These are phyloP conservation scores for Raffaelea albimanens DNA, from an alignment of 2,329 filamentous ascomycete species.

Conservation along the genomic window DNA sequence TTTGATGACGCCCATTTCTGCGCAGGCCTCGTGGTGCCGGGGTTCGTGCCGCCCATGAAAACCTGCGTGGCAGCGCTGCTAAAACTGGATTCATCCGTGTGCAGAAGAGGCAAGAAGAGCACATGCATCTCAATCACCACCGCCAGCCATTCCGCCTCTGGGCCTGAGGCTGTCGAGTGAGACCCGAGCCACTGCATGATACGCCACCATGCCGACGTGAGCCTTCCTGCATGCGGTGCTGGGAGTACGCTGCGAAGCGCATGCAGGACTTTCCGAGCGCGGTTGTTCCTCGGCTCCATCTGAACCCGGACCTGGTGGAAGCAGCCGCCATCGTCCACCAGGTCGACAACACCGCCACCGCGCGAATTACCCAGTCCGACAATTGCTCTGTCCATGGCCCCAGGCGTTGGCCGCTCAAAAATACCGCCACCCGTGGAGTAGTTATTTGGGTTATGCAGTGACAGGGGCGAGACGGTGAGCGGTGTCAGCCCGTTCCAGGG, in stretches of 20 bases:
- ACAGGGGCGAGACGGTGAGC: slow-evolving; percentile 52
- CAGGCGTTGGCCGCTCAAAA: slow-evolving; percentile 1
- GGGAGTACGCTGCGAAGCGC: slow-evolving; percentile 56
- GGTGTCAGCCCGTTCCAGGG: slow-evolving; percentile 66
- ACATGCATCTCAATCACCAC: slow-evolving; percentile 54
- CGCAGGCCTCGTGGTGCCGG: no score
- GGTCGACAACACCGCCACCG: slow-evolving; percentile 52
- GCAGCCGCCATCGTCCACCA: slow-evolving; percentile 51
- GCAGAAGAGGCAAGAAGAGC: slow-evolving; percentile 38
- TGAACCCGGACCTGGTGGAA: slow-evolving; percentile 60
- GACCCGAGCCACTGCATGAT: slow-evolving; percentile 55
- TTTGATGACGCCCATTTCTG: slow-evolving; percentile 5
- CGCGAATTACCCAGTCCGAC: slow-evolving; percentile 49
- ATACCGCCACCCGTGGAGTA: neutral
- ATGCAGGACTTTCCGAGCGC: slow-evolving; percentile 51
- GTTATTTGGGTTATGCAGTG: slow-evolving; percentile 27
- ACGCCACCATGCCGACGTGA: slow-evolving; percentile 66
- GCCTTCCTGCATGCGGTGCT: slow-evolving; percentile 45
- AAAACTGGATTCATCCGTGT: no score
- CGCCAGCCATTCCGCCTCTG: slow-evolving; percentile 60
- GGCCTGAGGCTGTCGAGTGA: slow-evolving; percentile 19
- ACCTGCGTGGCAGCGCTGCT: neutral
- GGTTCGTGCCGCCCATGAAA: no score
- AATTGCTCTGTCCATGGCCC: slow-evolving; percentile 17
- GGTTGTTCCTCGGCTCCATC: slow-evolving; percentile 54